Base-by-base conservation (phyloP, 1,284 basidiomycete species). In the Malassezia japonica region DNA sequence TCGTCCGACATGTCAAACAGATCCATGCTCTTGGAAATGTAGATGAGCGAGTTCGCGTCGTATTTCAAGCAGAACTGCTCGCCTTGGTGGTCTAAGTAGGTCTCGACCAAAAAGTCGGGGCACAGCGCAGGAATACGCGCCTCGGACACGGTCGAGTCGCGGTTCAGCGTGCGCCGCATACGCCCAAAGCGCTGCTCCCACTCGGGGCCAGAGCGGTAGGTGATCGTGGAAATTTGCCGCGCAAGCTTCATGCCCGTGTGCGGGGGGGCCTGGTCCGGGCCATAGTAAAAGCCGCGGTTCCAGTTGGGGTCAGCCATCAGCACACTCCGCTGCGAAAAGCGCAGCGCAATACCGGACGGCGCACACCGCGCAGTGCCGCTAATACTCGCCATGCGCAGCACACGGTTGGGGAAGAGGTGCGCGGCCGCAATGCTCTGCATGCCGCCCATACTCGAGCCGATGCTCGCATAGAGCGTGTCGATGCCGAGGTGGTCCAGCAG, bases 231-330 rank as follows among this genome's bases (percentile, higher is more conserved):
- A 61, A 99, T 96, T 77, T 99, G 92, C 57, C 92, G 81, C 15
- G 92, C 94, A 28, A 99, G 81, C 75, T 99, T 99, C 90, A 98
- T 96, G 21, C 92, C 92, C 2, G 84, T 87, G 73, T 98, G 94
- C 2, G 92, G 92, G 1, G 92, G 94, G 12, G 91, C 72, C n/a
- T 80, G 79, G 33, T 61, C 66, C 46, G 47, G 38, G 4, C 88
- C 85, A 70, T 99, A 99, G 75, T 99, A 99, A 74, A 92, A 95
- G 1, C 94, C 92, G 34, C 90, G 83, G 61, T 98, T 98, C 94
- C 92, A 99, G 63, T 98, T 95, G 0, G 92, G 92, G 74, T 99
- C 92, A 6, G 90, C 84, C 92, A 98, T 99, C 46, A 99, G 81
- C 10, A 98, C 92, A 24, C 60, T 91, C 67, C 92, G 76, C 74